These are phyloP conservation scores for Lactarius psammicola DNA, from an alignment of 768 basidiomycete species.

Conservation along the genomic window DNA sequence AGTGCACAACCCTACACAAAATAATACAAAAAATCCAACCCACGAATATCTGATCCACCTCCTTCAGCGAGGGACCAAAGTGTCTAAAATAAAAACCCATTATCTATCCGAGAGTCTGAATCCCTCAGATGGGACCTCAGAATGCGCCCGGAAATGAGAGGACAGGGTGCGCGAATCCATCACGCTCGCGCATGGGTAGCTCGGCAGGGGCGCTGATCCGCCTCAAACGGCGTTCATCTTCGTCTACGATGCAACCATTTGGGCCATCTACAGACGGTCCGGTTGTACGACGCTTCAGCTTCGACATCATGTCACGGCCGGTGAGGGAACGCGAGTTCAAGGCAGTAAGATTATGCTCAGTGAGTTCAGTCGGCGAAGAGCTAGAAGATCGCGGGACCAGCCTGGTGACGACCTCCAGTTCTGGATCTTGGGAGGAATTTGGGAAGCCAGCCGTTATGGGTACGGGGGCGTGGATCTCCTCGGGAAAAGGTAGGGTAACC, in stretches of 20 bases:
- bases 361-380: constrained; percentile 46
- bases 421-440: constrained; percentile 33
- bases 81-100: not conserved
- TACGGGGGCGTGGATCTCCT: constrained; percentile 30
- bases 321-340: constrained; percentile 54
- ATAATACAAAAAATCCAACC: constrained; percentile 2
- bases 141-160: constrained; percentile 60
- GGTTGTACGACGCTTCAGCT: constrained; percentile 55
- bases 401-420: constrained; percentile 48
- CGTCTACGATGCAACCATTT: constrained; percentile 37
- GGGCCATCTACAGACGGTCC: constrained; percentile 21
- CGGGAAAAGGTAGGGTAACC: constrained; percentile 23
- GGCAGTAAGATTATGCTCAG: constrained; percentile 51
- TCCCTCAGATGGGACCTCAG: constrained; percentile 35
- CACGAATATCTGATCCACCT: constrained; percentile 1
- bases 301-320: constrained; percentile 63
- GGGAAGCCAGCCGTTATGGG: constrained; percentile 41
- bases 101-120: not conserved
- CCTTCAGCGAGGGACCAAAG: not conserved
- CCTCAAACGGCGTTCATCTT: constrained; percentile 38
- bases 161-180: constrained; percentile 58
- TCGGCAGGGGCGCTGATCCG: constrained; percentile 67
- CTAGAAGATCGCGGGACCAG: constrained; percentile 48
- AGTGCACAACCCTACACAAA: constrained; percentile 6
- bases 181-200: constrained; percentile 47